These are phyloP conservation scores for Epichloe amarillans DNA, from an alignment of 2,329 filamentous ascomycete genomes.

Conservation along the genomic window DNA sequence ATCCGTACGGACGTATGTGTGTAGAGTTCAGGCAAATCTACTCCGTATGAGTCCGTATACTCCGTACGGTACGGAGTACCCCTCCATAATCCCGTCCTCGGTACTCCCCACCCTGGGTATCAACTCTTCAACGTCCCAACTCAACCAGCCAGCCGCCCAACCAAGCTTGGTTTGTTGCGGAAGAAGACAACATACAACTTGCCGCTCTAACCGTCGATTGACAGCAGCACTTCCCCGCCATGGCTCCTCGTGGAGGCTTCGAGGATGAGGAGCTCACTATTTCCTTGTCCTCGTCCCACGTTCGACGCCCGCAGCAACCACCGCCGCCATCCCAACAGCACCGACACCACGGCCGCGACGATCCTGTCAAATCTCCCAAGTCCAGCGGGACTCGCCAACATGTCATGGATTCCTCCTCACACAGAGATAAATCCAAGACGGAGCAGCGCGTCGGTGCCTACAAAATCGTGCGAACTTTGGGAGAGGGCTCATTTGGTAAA, in stretches of 20 bases:
- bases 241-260: slow-evolving; percentile 44
- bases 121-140: not conserved
- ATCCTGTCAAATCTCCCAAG: slow-evolving; percentile 13
- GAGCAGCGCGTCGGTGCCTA: slow-evolving; percentile 88
- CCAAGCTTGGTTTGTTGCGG: not conserved
- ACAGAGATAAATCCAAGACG: slow-evolving; percentile 40
- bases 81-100: no score
- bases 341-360: slow-evolving; percentile 10
- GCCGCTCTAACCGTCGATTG: not conserved
- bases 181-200: not conserved
- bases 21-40: no score
- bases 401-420: slow-evolving; percentile 21
- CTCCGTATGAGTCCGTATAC: no score
- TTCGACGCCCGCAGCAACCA: slow-evolving; percentile 36
- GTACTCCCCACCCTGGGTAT: no score
- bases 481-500: slow-evolving; percentile 96
- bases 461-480: slow-evolving; percentile 76
- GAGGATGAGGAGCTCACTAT: slow-evolving; percentile 78
- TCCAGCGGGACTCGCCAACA: slow-evolving; percentile 16
- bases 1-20: no score
- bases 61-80: no score
- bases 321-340: slow-evolving; percentile 13
- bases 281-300: slow-evolving; percentile 52
- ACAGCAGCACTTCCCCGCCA: slow-evolving; percentile 14
- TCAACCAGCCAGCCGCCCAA: slow-evolving; percentile 1